Evolutionary conservation across 768 basidiomycete species (phyloP).

Genomic region (Pleurotus cornucopiae): DNA sequence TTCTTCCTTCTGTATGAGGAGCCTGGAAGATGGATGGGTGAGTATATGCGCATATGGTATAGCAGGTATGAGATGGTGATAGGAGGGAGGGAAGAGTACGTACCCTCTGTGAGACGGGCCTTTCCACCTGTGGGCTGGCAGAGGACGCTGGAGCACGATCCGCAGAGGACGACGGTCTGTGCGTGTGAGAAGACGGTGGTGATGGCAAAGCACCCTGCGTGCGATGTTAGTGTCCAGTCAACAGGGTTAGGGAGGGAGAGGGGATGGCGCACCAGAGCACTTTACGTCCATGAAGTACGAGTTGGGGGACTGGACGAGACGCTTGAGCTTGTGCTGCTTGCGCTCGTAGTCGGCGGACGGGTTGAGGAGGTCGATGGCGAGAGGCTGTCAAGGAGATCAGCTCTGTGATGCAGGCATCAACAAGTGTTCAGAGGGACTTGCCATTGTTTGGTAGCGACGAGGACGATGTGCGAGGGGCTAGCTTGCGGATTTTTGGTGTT

Average conservation of each 20-base stretch:
- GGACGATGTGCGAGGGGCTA: slow-evolving; percentile 12
- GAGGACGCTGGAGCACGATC: slow-evolving; percentile 87
- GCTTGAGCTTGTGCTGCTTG: slow-evolving; percentile 97
- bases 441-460: slow-evolving; percentile 9
- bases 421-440: neutral
- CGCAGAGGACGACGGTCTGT: slow-evolving; percentile 94
- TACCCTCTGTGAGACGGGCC: slow-evolving; percentile 97
- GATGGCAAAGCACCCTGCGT: slow-evolving; percentile 84
- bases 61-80: neutral
- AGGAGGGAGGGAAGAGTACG: slow-evolving; percentile 22
- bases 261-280: slow-evolving; percentile 73
- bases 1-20: slow-evolving; percentile 98
- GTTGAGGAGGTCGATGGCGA: slow-evolving; percentile 97
- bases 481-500: slow-evolving; percentile 4
- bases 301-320: slow-evolving; percentile 96
- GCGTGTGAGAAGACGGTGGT: slow-evolving; percentile 99
- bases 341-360: slow-evolving; percentile 83
- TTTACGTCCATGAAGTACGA: slow-evolving; percentile 99
- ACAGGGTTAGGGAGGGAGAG: slow-evolving; percentile 11
- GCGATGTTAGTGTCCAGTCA: slow-evolving; percentile 8
- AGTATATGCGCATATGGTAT: neutral
- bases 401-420: no score
- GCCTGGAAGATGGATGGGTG: slow-evolving; percentile 42
- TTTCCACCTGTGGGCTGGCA: slow-evolving; percentile 99
- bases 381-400: slow-evolving; percentile 51